Percentiles rank a stretch among this genome's conserved stretches.
Evolutionary conservation across 2,329 filamentous ascomycete species (phyloP).

Genomic region (Alternaria metachromatica): DNA sequence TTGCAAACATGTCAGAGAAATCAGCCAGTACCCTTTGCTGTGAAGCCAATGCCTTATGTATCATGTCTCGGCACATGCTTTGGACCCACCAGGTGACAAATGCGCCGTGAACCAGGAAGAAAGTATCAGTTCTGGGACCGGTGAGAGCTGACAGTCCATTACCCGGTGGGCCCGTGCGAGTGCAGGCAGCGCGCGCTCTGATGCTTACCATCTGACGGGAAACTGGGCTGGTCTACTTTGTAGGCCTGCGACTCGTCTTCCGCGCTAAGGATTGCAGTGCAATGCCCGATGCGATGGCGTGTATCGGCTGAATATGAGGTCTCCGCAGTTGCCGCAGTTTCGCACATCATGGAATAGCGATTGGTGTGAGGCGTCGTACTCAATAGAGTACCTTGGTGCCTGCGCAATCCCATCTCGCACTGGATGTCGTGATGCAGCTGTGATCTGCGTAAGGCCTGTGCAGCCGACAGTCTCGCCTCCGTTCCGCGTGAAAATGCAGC

Average conservation of each 20-base stretch:
- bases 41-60: too few species aligned
- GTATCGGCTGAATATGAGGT: rapidly evolving
- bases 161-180: background rate
- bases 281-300: background rate
- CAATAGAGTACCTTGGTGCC: background rate
- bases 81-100: background rate
- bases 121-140: background rate
- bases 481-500: too few species aligned
- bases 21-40: too few species aligned
- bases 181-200: background rate
- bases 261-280: background rate
- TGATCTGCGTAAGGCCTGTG: too few species aligned
- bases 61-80: too few species aligned
- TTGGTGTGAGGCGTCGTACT: background rate
- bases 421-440: background rate
- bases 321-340: background rate
- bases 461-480: too few species aligned
- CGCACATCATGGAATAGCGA: background rate
- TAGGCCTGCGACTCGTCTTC: background rate
- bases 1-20: too few species aligned
- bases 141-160: background rate
- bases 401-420: background rate
- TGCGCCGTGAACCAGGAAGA: background rate
- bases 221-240: background rate
- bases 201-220: background rate